Base-by-base conservation (phyloP, 2,329 filamentous ascomycete genomes). In the Colletotrichum acutatum region DNA sequence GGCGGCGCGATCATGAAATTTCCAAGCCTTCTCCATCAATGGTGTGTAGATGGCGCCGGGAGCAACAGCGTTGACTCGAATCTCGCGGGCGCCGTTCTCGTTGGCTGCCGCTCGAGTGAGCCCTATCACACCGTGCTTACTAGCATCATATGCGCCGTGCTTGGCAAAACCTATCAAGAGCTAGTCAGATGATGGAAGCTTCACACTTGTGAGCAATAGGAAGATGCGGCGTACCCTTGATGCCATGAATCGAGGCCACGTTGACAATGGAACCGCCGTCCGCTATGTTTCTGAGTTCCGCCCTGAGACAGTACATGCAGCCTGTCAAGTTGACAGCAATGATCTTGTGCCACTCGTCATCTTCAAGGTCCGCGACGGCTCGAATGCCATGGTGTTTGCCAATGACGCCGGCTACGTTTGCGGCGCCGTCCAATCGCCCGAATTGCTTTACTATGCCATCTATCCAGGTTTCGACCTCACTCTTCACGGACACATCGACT, bases 201-300 rank as follows among this genome's bases (percentile, higher is more conserved):
- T 34, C 30, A 12, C 37, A n/a, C 14, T 16, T 24, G 11, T 42
- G 24, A 56, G 16, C 46, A 34, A 46, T 16, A 54, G n/a, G 26
- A n/a, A 62, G 32, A 54, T 22, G 57, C n/a, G 26, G 60, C 61
- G 57, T 77, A 76, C 80, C 79, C 26, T 83, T 79, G 34, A 81
- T 79, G 62, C 89, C 89, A 49, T 88, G 85, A 42, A 87, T 86
- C 57, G 86, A 89, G 30, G 86, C 83, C 32, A 88, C 83, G 77
- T 90, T 91, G 66, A 92, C 90, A 76, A 92, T 90, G 72, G 88
- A 89, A 8, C 88, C 88, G 1, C 86, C 84, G 6, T 84, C 78
- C 26, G 82, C 81, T 60, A 90, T 84, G 53, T 83, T 83, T 49
- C 78, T 78, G 54, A 87, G 80, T 79, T 86, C 79, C 37, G 84